Conservation (phyloP, 164 flowering plant species). For the Umbilicus rupestris region DNA sequence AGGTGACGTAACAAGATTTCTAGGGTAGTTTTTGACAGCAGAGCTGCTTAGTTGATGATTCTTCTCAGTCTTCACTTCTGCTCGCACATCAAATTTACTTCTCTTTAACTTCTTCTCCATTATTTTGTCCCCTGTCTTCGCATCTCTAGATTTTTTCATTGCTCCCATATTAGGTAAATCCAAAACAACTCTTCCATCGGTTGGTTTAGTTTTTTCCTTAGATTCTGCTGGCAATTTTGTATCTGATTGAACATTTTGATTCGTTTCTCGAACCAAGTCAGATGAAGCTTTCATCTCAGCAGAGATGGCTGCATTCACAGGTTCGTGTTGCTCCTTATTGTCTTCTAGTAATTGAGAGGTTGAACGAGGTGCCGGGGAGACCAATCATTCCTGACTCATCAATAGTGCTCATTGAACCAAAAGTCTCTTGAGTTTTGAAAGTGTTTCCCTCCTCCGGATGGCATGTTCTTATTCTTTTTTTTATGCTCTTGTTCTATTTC, state of each 20-base stretch:
- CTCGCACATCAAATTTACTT: not conserved
- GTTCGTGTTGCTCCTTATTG: constrained; percentile 14
- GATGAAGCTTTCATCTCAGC: constrained; percentile 16
- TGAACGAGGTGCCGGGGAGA: too few species aligned
- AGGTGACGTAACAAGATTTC: not conserved
- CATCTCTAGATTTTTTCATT: not conserved
- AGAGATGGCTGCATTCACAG: constrained; percentile 18
- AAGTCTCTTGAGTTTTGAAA: not conserved
- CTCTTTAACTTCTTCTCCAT: not conserved
- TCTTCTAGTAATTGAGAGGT: too few species aligned
- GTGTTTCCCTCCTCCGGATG: not conserved
- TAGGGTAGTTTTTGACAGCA: not conserved
- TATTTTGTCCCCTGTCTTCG: not conserved
- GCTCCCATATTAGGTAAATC: constrained; percentile 47
- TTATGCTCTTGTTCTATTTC: constrained; percentile 14
- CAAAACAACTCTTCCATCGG: constrained; percentile 37
- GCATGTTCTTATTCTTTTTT: constrained; percentile 15
- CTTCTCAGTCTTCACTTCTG: not conserved
- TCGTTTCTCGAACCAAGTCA: constrained; percentile 12
- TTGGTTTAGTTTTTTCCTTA: constrained; percentile 12
- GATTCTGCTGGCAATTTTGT: constrained; percentile 13
- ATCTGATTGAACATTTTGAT: constrained; percentile 20
- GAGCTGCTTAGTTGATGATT: not conserved
- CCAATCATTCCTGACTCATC: too few species aligned
- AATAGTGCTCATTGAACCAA: too few species aligned